Evolutionary conservation across 2,329 filamentous ascomycete species (phyloP).

Genomic region (Trichoderma breve): DNA sequence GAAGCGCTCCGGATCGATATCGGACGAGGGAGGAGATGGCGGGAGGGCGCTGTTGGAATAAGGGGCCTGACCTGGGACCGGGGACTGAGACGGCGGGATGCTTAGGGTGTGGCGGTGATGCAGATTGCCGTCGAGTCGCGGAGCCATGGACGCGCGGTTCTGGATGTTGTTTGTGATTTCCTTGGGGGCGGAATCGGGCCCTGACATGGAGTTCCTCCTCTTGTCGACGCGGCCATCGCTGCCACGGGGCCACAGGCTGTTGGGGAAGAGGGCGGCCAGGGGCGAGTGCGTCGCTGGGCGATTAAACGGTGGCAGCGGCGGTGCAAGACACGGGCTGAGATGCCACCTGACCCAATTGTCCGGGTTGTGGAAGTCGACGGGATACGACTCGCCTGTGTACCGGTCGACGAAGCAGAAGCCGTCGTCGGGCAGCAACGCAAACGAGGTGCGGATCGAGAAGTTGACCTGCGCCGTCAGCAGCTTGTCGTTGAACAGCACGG

Average conservation of each 20-base stretch:
- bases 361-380: constrained; percentile 78
- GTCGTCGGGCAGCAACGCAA: constrained; percentile 79
- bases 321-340: constrained; percentile 73
- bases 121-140: constrained; percentile 27
- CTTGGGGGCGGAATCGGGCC: neutral
- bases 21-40: constrained; percentile 21
- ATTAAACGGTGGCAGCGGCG: constrained; percentile 59
- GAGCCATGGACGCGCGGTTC: constrained; percentile 39
- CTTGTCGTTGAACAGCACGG: constrained; percentile 83
- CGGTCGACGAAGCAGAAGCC: constrained; percentile 86
- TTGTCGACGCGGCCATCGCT: constrained; percentile 45
- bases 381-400: constrained; percentile 74
- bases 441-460: constrained; percentile 85
- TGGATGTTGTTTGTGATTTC: constrained; percentile 29
- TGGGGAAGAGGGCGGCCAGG: constrained; percentile 49
- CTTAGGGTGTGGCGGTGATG: constrained; percentile 19
- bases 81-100: neutral
- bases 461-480: constrained; percentile 91
- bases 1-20: constrained; percentile 28
- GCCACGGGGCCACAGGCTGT: constrained; percentile 44
- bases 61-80: neutral
- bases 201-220: constrained; percentile 17
- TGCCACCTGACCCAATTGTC: constrained; percentile 77
- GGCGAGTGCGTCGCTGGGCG: constrained; percentile 41
- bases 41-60: constrained; percentile 20